A percentile compares a stretch with the other conserved stretches of the same genome.
These are phyloP conservation scores for Juglanconis juglandina DNA, from an alignment of 2,329 filamentous ascomycete genomes.

Conservation along the genomic window DNA sequence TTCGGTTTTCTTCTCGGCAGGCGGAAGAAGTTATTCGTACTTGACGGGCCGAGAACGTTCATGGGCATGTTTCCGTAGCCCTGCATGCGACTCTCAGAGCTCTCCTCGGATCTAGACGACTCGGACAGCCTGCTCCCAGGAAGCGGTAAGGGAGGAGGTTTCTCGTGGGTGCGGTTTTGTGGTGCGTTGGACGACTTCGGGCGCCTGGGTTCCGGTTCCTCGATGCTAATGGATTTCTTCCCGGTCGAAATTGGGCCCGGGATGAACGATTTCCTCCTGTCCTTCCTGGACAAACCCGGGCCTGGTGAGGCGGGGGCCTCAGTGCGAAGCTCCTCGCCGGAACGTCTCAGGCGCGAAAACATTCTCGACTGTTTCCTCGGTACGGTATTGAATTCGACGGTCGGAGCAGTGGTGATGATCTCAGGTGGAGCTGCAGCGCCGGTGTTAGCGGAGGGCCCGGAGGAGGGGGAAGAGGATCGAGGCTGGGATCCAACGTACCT, in stretches of 20 bases:
- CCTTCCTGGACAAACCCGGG: constrained; percentile 33
- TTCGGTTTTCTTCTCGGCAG: constrained; percentile 74
- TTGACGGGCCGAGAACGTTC: constrained; percentile 57
- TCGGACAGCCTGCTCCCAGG: constrained; percentile 70
- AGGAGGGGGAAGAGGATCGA: not conserved
- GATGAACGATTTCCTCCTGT: constrained; percentile 39
- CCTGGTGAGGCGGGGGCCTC: constrained; percentile 23
- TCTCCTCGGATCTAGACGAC: constrained; percentile 85
- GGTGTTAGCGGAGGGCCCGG: constrained; percentile 21
- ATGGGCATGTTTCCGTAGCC: constrained; percentile 49
- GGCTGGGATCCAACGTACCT: constrained; percentile 39
- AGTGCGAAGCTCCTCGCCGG: constrained; percentile 45
- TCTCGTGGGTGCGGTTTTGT: constrained; percentile 37
- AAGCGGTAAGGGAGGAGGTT: constrained; percentile 57
- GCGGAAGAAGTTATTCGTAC: constrained; percentile 74
- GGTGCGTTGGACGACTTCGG: constrained; percentile 39
- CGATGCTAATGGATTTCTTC: constrained; percentile 52
- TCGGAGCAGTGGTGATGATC: constrained; percentile 92
- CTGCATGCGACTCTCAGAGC: constrained; percentile 64
- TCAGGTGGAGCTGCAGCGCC: constrained; percentile 48
- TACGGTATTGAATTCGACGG: constrained; percentile 55
- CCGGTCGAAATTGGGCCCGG: constrained; percentile 33
- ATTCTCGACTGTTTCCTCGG: constrained; percentile 56
- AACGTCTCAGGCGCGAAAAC: constrained; percentile 49
- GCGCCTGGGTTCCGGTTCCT: constrained; percentile 60